Base-by-base conservation (phyloP, 495 filamentous ascomycete genomes). In the Talaromyces borbonicus region DNA sequence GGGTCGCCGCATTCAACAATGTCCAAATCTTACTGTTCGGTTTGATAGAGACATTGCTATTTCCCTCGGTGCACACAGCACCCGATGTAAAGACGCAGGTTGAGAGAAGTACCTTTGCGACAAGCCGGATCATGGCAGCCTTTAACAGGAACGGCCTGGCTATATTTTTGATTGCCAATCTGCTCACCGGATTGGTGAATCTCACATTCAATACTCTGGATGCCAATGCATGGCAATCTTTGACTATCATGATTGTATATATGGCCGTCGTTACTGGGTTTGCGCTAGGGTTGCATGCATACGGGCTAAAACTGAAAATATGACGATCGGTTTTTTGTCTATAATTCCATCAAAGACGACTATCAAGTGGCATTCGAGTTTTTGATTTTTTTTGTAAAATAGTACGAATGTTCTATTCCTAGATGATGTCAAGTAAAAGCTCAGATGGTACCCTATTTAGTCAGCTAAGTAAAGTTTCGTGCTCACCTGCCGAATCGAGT, bases 121-220 rank as follows among this genome's bases (percentile, higher is more conserved):
- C 86, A 16, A 95, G 90, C 54, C 71, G 61, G 32, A 73, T 97
- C 23, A 59, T 99, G 36, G 64, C 77, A 29, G 84, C 88, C 1
- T 93, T 84, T 58, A 99, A 99, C 56, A 73, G 81, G 31, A 93
- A 95, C 43, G 93, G 92, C 0, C 64, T 99, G 16, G 79, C 80
- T 0, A 63, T 97, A 1, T 99, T 99, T 60, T 62, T 99, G 45
- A 54, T 88, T 18, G 88, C 93, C 3, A 99, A 97, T 56, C 61
- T 97, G 15, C 60, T 94, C 42, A 97, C 92, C 1, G 92, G 92
- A 2, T 57, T 83, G 4, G 85, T 96, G 31, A 97, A 99, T 58
- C 61, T 99, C 62, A 84, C 78, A 18, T 58, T 96, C 9, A 80
- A 80, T 33, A 97, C 93, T 2, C 60, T 96, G 56, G 73, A 88